Conservation (phyloP, 2,329 filamentous ascomycete species). For the Periconia sp. region DNA sequence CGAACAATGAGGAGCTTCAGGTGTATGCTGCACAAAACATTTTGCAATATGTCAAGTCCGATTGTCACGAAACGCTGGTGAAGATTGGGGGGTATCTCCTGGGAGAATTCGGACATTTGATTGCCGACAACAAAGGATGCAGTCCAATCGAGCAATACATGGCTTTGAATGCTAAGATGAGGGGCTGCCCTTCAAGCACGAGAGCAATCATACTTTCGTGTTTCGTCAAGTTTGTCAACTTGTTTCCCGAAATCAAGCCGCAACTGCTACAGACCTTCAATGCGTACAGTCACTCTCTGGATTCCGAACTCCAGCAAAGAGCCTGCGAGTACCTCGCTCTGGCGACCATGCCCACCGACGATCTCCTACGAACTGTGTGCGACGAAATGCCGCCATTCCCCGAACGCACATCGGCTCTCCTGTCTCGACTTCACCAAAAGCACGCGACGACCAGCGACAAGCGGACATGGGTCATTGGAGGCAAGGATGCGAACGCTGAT, state of each 20-base stretch:
- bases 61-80: conserved; percentile 94
- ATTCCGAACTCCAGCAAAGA: conserved; percentile 93
- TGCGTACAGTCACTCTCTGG: conserved; percentile 89
- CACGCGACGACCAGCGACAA: conserved; percentile 91
- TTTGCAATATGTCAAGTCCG: conserved; percentile 88
- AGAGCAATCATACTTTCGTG: conserved; percentile 92
- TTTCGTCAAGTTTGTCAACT: conserved; percentile 96
- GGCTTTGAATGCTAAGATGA: conserved; percentile 86
- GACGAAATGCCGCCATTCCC: conserved; percentile 99
- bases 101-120: conserved; percentile 94
- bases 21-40: conserved; percentile 95
- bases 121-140: conserved; percentile 87
- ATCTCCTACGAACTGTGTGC: conserved; percentile 88
- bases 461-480: conserved; percentile 96
- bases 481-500: conserved; percentile 89
- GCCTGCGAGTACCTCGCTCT: conserved; percentile 93
- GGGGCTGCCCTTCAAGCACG: conserved; percentile 84
- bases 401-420: conserved; percentile 84
- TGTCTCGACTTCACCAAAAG: conserved; percentile 93
- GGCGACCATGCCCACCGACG: conserved; percentile 83
- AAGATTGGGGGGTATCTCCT: conserved; percentile 97
- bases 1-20: conserved; percentile 97
- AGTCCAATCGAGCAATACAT: conserved; percentile 97
- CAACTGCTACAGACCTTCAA: conserved; percentile 89
- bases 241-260: conserved; percentile 98